A percentile compares a stretch with the other conserved stretches of the same genome.
These are phyloP conservation scores for Ceratocystiopsis sp. DNA, from an alignment of 2,329 filamentous ascomycete genomes.

Conservation along the genomic window DNA sequence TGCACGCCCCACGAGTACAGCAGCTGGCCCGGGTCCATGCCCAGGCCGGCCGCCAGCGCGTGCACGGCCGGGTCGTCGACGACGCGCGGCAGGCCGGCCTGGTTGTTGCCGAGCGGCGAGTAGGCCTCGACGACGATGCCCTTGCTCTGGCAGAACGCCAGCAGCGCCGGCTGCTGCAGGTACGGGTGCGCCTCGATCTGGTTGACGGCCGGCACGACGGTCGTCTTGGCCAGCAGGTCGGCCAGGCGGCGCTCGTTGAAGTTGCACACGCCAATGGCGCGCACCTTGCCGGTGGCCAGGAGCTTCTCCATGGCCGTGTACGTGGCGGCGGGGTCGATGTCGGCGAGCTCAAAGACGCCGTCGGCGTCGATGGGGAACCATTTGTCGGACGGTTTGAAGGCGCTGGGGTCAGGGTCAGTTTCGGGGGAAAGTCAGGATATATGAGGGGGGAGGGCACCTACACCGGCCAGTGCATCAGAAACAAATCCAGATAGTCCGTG, in stretches of 20 bases:
- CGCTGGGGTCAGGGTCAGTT: too few relatives aligned
- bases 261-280: constrained; percentile 43
- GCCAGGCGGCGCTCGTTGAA: constrained; percentile 41
- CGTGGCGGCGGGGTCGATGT: constrained; percentile 15
- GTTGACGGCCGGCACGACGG: constrained; percentile 34
- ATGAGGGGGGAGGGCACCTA: too few relatives aligned
- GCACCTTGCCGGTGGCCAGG: constrained; percentile 31
- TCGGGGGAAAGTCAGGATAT: too few relatives aligned
- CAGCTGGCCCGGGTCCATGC: constrained; percentile 49
- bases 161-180: constrained; percentile 39
- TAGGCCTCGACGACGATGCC: constrained; percentile 46
- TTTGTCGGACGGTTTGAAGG: constrained; percentile 15
- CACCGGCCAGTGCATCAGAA: constrained; percentile 27
- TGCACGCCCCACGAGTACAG: constrained; percentile 78
- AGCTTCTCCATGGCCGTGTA: constrained; percentile 41
- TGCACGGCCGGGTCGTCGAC: constrained; percentile 2
- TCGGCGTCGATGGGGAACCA: constrained; percentile 2
- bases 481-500: constrained; percentile 35
- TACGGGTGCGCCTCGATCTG: constrained; percentile 58
- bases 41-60: constrained; percentile 2
- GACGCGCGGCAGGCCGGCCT: constrained; percentile 2
- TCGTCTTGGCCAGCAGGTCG: constrained; percentile 32
- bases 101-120: constrained; percentile 35
- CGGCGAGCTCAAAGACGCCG: constrained; percentile 20
- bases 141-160: constrained; percentile 35